Evolutionary conservation across 257 asterid genomes (phyloP).

Genomic region (Salvia miltiorrhiza): DNA sequence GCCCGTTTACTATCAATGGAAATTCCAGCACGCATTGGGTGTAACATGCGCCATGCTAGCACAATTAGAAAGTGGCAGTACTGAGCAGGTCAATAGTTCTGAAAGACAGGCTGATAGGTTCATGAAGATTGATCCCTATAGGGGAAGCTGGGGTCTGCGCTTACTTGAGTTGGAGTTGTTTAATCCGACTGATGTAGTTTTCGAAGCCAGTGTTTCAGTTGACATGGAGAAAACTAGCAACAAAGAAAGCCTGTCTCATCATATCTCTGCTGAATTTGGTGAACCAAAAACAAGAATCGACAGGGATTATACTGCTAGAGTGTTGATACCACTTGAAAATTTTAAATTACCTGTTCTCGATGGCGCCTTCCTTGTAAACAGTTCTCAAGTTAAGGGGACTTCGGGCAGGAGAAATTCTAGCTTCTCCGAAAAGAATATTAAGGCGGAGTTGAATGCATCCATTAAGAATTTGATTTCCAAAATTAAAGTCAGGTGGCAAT

Average conservation of each 20-base stretch:
- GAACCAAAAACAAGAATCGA: slow-evolving; percentile 94
- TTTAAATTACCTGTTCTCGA: slow-evolving; percentile 94
- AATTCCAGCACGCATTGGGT: slow-evolving; percentile 91
- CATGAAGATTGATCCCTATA: slow-evolving; percentile 92
- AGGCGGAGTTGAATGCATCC: slow-evolving; percentile 80
- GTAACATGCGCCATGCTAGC: slow-evolving; percentile 45
- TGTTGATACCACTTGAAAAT: slow-evolving; percentile 91
- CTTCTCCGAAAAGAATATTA: slow-evolving; percentile 77
- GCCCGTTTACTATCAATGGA: slow-evolving; percentile 98
- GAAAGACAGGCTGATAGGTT: slow-evolving; percentile 68
- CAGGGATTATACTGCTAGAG: slow-evolving; percentile 90
- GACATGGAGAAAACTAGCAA: slow-evolving; percentile 53
- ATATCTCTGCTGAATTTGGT: slow-evolving; percentile 38
- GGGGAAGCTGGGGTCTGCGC: slow-evolving; percentile 99
- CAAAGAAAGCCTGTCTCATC: slow-evolving; percentile 31
- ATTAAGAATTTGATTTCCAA: slow-evolving; percentile 77
- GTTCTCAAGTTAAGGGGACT: slow-evolving; percentile 41
- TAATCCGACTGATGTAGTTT: slow-evolving; percentile 93
- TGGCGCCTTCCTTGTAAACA: slow-evolving; percentile 66
- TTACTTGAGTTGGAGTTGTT: slow-evolving; percentile 92
- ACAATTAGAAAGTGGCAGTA: slow-evolving; percentile 33
- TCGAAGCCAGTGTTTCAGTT: slow-evolving; percentile 87
- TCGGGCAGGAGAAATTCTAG: slow-evolving; percentile 45
- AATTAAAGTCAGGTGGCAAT: slow-evolving; percentile 95
- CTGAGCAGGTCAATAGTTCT: slow-evolving; percentile 39